Evolutionary conservation across 352 stramenopile genomes (phyloP).

Genomic region (Globisporangium solare): DNA sequence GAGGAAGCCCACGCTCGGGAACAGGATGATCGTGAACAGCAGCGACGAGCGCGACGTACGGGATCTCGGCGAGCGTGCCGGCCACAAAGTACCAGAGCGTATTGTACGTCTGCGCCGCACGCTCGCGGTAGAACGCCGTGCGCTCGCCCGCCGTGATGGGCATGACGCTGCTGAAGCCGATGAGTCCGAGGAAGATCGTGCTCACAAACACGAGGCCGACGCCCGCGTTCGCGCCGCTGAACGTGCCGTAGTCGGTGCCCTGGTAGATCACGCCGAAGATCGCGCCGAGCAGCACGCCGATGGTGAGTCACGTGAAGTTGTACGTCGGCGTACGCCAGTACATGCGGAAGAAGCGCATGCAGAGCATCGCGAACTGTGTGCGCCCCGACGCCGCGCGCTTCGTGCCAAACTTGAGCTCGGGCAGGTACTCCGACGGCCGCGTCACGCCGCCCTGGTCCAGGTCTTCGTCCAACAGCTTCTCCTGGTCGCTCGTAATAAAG

Average conservation of each 20-base stretch:
- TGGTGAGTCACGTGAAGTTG: slow-evolving; percentile 71
- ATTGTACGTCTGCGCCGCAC: slow-evolving; percentile 88
- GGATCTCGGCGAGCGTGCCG: slow-evolving; percentile 76
- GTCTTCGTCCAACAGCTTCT: slow-evolving; percentile 31
- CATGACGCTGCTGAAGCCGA: slow-evolving; percentile 77
- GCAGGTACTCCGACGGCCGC: slow-evolving; percentile 22
- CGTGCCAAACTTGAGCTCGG: slow-evolving; percentile 33
- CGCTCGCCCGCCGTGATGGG: slow-evolving; percentile 77
- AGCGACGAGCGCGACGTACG: slow-evolving; percentile 39
- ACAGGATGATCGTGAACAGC: slow-evolving; percentile 35
- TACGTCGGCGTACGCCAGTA: slow-evolving; percentile 88
- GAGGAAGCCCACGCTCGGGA: slow-evolving; percentile 39
- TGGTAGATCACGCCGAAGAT: slow-evolving; percentile 78
- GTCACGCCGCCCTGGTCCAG: slow-evolving; percentile 39
- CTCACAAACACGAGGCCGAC: slow-evolving; percentile 82
- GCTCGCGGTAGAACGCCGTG: slow-evolving; percentile 92
- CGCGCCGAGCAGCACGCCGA: slow-evolving; percentile 61
- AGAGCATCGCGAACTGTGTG: slow-evolving; percentile 38
- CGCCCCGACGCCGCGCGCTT: slow-evolving; percentile 26
- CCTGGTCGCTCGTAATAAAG: slow-evolving; percentile 33
- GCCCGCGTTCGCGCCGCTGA: slow-evolving; percentile 32
- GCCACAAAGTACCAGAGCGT: slow-evolving; percentile 76
- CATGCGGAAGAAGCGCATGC: slow-evolving; percentile 56
- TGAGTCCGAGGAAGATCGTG: slow-evolving; percentile 78
- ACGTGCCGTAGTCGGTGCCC: slow-evolving; percentile 44